Conservation (phyloP, 805 yeast species). For the Teunomyces barrocoloradensis region DNA sequence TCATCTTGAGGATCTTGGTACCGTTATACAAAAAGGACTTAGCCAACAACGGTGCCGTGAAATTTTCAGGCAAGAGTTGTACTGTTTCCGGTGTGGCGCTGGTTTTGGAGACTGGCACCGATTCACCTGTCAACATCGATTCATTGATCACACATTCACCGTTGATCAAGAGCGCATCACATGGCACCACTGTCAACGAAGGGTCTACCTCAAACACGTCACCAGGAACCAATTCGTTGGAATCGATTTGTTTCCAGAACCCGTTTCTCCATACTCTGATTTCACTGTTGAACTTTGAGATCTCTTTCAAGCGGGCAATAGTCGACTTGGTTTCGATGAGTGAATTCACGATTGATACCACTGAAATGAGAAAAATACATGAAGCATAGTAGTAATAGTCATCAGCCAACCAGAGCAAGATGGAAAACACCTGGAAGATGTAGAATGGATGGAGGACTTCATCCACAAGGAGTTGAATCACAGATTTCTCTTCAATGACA, state of each 20-base stretch:
- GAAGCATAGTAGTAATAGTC: slow-evolving; percentile 90
- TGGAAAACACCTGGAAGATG: slow-evolving; percentile 89
- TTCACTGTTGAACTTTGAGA: slow-evolving; percentile 73
- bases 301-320: slow-evolving; percentile 64
- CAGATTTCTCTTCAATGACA: slow-evolving; percentile 71
- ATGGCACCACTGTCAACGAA: slow-evolving; percentile 67
- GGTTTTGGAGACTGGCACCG: slow-evolving; percentile 89
- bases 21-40: slow-evolving; percentile 83
- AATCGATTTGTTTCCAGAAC: slow-evolving; percentile 80
- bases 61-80: slow-evolving; percentile 53
- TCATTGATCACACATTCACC: slow-evolving; percentile 98
- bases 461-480: slow-evolving; percentile 64
- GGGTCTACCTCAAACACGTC: slow-evolving; percentile 94
- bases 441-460: slow-evolving; percentile 96
- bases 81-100: slow-evolving; percentile 65
- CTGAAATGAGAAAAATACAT: slow-evolving; percentile 85
- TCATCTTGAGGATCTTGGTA: slow-evolving; percentile 81
- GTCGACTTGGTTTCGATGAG: slow-evolving; percentile 82
- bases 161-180: slow-evolving; percentile 80
- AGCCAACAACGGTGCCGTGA: slow-evolving; percentile 64
- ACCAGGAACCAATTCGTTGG: slow-evolving; percentile 89
- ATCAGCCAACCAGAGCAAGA: slow-evolving; percentile 88
- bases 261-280: slow-evolving; percentile 90
- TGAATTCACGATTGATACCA: slow-evolving; percentile 76
- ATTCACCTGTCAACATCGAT: slow-evolving; percentile 97